A percentile compares a stretch with the other conserved stretches of the same genome.
Conservation (phyloP, 768 basidiomycete genomes). For the Tephrocybe sp. region DNA sequence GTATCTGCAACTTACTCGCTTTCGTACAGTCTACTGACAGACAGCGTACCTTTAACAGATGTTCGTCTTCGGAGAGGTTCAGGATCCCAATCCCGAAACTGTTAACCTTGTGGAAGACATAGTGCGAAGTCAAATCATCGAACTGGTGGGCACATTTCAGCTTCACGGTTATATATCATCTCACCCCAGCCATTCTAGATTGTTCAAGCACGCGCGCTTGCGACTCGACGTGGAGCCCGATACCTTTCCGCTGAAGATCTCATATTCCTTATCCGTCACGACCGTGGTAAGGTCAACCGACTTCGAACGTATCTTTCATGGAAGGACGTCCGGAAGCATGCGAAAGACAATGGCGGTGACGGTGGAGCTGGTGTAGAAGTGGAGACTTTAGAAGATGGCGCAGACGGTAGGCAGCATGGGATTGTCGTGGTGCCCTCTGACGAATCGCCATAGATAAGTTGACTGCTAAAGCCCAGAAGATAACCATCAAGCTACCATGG, state of each 20-base stretch:
- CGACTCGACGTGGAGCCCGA: conserved; percentile 79
- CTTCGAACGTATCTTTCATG: conserved; percentile 92
- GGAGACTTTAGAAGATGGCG: conserved; percentile 80
- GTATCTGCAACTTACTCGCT: conserved; percentile 34
- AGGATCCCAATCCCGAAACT: conserved; percentile 84
- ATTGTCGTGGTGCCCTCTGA: not conserved
- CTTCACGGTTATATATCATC: conserved; percentile 8
- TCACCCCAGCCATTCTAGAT: conserved; percentile 49
- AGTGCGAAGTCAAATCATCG: conserved; percentile 85
- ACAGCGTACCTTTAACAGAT: conserved; percentile 50
- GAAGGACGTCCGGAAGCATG: conserved; percentile 96
- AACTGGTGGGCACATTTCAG: conserved; percentile 57
- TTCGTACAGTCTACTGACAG: no score
- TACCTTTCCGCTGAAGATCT: conserved; percentile 92
- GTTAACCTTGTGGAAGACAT: conserved; percentile 96
- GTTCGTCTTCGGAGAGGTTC: conserved; percentile 97
- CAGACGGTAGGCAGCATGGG: conserved; percentile 77
- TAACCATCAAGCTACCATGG: conserved; percentile 95
- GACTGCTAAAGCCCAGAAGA: conserved; percentile 84
- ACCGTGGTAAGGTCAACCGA: conserved; percentile 91
- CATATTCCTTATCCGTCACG: conserved; percentile 94
- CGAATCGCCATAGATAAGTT: conserved; percentile 67
- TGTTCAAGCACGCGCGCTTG: conserved; percentile 83
- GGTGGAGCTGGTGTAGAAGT: conserved; percentile 81
- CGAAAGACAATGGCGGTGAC: conserved; percentile 86